phyloP scores from a whole-genome alignment of 2,329 filamentous ascomycete species.

The Trichophyton rubrum region DNA sequence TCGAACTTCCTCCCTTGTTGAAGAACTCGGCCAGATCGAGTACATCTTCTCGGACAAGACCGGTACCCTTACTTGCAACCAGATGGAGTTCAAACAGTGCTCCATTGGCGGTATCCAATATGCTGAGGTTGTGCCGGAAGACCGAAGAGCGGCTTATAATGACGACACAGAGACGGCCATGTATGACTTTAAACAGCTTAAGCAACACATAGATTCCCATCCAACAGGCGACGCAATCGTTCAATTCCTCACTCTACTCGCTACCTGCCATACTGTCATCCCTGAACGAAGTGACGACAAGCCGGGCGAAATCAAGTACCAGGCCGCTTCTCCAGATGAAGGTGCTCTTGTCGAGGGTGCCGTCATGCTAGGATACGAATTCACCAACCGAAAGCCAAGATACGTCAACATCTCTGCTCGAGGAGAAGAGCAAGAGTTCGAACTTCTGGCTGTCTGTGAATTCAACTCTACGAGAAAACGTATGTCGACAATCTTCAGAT shows the following conservation, averaged over 20 bases:
- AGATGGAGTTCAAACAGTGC: constrained; percentile 97
- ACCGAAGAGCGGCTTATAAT: constrained; percentile 65
- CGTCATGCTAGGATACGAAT: constrained; percentile 71
- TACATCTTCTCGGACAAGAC: constrained; percentile 99
- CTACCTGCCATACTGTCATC: constrained; percentile 94
- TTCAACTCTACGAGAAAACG: constrained; percentile 97
- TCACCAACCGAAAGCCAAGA: constrained; percentile 77
- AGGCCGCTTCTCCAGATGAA: constrained; percentile 93
- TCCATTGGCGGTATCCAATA: constrained; percentile 91
- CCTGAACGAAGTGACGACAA: constrained; percentile 74
- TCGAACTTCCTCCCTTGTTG: constrained; percentile 87
- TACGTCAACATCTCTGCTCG: constrained; percentile 71
- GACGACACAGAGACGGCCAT: constrained; percentile 63
- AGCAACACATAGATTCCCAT: constrained; percentile 54
- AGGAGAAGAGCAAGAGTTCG: constrained; percentile 65
- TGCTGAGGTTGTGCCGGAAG: constrained; percentile 80
- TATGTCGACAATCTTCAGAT: constrained; percentile 96
- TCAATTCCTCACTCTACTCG: constrained; percentile 74
- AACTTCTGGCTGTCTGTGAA: constrained; percentile 91
- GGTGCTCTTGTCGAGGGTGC: constrained; percentile 93
- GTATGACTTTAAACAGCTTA: constrained; percentile 68
- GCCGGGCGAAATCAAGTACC: constrained; percentile 78
- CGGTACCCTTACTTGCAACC: constrained; percentile 90
- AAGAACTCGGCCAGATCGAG: constrained; percentile 95
- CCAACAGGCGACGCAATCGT: constrained; percentile 51